Evolutionary conservation across 768 basidiomycete genomes (phyloP), one percentile per base, ranked within the genome.

Genomic region (Leccinellum luteum): DNA sequence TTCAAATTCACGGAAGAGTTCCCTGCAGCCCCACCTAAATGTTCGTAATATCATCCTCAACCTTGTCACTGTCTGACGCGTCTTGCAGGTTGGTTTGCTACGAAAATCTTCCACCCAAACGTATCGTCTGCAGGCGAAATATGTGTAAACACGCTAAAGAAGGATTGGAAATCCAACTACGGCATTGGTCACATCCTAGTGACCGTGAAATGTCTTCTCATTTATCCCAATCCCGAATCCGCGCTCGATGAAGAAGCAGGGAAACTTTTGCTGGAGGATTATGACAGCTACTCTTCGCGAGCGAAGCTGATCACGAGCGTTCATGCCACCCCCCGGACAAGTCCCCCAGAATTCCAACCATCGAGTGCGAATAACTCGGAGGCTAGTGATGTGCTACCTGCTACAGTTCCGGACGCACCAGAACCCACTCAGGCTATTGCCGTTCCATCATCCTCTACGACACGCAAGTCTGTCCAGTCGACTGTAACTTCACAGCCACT

Each of bases 91-190:
- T 88, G 91, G 78, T 90, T 97, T 63, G 77, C 81, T 14, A 97
- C 95, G 51, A 97, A 96, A 78, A 95, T 98, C 56, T 98, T 98
- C 74, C 95, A 98, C 66, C 95, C 96, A 0, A 98, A 98, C 66
- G 93, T 98, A 41, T 95, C 94, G 0, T 80, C 82, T 32, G 73
- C 83, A 0, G 94, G 94, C 15, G 94, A 97, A 74, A 98, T 98
- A 64, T 98, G 94, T 71, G 94, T 98, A 14, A 96, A 95, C 76
- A 98, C 94, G 7, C 77, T 98, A 25, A 98, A 97, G 81, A 96
- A 97, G 73, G 94, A 96, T 66, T 98, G 95, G 95, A 90, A 94
- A 70, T 82, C 90, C 23, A 83, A 86, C 13, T 95, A 92, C 65
- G 95, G 95, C 50, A 93, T 98, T 30, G 84, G 79, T 14, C 92